Evolutionary conservation across 2,329 filamentous ascomycete genomes (phyloP), one percentile per base, ranked within the genome.

Genomic region (Zymoseptoria passerinii): DNA sequence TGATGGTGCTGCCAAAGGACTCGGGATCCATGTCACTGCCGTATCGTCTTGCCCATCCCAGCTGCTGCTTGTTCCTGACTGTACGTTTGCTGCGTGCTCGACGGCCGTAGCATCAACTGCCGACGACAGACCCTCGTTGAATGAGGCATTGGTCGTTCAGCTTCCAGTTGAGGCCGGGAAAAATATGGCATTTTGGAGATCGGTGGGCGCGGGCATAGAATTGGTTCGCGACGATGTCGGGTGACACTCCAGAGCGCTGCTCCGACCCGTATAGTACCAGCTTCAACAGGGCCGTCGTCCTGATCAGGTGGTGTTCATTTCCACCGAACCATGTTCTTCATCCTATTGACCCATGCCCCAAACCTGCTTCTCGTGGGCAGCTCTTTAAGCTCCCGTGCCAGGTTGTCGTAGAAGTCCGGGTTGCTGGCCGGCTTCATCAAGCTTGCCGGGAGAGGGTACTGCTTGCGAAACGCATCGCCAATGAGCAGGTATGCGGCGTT

Each of bases 401-500:
- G 65, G 59, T 77, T 73, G 57, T 77, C 76, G 65, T 83, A 84
- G 65, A 83, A 75, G 2, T 74, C 73, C 8, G 80, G 78, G 53
- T 78, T 76, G 62, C 77, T 81, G 3, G 72, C 72, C 1, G 81
- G 81, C 58, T 74, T 72, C 62, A 82, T 75, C 63, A 82, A 65
- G 18, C 69, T 71, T 19, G 74, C 66, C 1, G 79, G 71, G 1
- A 81, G 62, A 2, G 80, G 79, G 61, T 78, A 82, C 66, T 76
- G 65, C 54, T 78, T 80, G 52, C 71, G 73, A 65, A 83, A 85
- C 53, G 80, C 73, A 67, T 86, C 78, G 63, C 84, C 81, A 2
- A 86, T 73, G n/a, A 86, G 72, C 2, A 80, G 78, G 61, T 81
- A 83, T 1, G 86, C 76, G 4, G 81, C 82, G 64, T 84, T 85